Evolutionary conservation across 257 asterid genomes (phyloP).

Genomic region (Plantago major): DNA sequence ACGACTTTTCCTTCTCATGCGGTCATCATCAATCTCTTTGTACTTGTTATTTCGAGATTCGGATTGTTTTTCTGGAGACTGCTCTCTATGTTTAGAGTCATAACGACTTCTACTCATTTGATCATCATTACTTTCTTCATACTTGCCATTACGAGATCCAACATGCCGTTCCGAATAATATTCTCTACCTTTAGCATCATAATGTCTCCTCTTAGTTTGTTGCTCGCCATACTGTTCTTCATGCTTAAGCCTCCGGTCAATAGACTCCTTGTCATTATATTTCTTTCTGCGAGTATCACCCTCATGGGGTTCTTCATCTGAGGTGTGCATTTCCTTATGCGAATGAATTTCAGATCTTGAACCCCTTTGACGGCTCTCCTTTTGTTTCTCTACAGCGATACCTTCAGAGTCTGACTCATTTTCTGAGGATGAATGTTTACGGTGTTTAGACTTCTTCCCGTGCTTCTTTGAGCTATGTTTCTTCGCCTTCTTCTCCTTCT

Average conservation of each 20-base stretch:
- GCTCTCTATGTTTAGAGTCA: conserved; percentile 24
- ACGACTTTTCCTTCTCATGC: conserved; percentile 15
- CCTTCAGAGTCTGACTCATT: conserved; percentile 42
- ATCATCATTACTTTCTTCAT: conserved; percentile 17
- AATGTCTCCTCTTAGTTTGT: conserved; percentile 14
- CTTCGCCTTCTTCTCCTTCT: conserved; percentile 46
- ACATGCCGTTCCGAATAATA: conserved; percentile 30
- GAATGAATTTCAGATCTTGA: conserved; percentile 30
- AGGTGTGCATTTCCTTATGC: conserved; percentile 13
- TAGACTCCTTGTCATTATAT: conserved; percentile 31
- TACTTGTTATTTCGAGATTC: conserved; percentile 27
- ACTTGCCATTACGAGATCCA: conserved; percentile 26
- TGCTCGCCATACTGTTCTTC: conserved; percentile 20
- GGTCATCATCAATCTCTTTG: conserved; percentile 19
- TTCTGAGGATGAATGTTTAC: conserved; percentile 38
- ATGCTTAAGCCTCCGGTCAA: conserved; percentile 20
- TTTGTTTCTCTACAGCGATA: conserved; percentile 25
- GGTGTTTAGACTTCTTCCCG: conserved; percentile 44
- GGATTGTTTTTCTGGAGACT: conserved; percentile 30
- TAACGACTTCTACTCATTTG: conserved; percentile 15
- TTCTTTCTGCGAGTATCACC: conserved; percentile 31
- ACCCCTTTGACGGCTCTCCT: conserved; percentile 30
- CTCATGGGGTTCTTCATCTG: conserved; percentile 40
- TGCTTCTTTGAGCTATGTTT: conserved; percentile 43
- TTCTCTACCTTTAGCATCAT: conserved; percentile 24